A percentile compares a stretch with the other conserved stretches of the same genome.
Conservation (phyloP, 2,329 filamentous ascomycete genomes). For the Colletotrichum costaricense region DNA sequence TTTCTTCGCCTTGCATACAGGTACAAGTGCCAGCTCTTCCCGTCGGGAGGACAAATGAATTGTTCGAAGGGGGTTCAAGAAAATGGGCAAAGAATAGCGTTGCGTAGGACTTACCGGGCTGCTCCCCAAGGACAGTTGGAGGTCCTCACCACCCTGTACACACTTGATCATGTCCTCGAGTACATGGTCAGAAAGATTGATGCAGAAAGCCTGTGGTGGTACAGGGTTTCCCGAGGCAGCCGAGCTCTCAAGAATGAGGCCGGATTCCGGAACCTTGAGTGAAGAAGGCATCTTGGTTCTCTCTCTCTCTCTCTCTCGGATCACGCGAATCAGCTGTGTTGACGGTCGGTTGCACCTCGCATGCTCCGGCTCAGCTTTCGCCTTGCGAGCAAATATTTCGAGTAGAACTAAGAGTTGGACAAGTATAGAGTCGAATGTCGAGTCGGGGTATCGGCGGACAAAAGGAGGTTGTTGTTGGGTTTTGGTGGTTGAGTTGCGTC, state of each 20-base stretch:
- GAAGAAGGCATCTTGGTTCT: constrained; percentile 56
- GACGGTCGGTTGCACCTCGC: constrained; percentile 20
- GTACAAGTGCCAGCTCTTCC: not conserved
- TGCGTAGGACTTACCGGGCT: constrained; percentile 64
- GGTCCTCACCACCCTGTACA: constrained; percentile 65
- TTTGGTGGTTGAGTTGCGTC: constrained; percentile 15
- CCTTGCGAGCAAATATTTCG: not conserved
- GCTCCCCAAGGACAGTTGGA: constrained; percentile 68
- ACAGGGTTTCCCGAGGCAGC: constrained; percentile 51
- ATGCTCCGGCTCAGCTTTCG: constrained; percentile 22
- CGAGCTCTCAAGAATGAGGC: constrained; percentile 67
- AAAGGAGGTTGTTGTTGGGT: not conserved
- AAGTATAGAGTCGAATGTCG: not conserved
- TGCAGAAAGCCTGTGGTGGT: constrained; percentile 66
- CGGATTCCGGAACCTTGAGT: constrained; percentile 67
- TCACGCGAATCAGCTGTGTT: constrained; percentile 25
- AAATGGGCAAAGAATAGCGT: not conserved
- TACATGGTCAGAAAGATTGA: constrained; percentile 67
- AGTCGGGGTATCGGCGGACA: not conserved
- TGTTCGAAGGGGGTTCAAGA: not conserved
- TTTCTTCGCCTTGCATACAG: constrained; percentile 25
- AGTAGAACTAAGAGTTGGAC: not conserved
- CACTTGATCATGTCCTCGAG: constrained; percentile 73
- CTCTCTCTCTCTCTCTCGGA: constrained; percentile 11
- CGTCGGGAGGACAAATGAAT: constrained; percentile 22